Conservation (phyloP, 2,329 filamentous ascomycete species). For the Leptographium wingfieldii region DNA sequence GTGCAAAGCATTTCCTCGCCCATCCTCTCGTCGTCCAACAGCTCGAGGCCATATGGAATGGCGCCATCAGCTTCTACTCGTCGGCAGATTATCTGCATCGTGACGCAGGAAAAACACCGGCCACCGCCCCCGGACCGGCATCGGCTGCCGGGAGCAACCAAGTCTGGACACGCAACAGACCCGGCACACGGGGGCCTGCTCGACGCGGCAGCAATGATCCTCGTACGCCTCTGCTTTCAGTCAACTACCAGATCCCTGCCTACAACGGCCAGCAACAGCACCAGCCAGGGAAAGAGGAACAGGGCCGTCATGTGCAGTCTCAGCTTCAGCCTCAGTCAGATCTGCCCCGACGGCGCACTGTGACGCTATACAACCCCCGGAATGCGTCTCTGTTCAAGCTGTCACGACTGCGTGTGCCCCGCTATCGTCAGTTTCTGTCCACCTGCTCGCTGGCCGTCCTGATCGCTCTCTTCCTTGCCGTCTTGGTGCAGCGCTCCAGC, state of each 20-base stretch:
- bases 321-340: neutral
- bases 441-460: constrained; percentile 78
- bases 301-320: constrained; percentile 10
- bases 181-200: neutral
- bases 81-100: constrained; percentile 76
- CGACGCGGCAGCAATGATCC: constrained; percentile 22
- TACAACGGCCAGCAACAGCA: neutral
- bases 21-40: constrained; percentile 89
- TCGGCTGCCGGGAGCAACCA: constrained; percentile 4
- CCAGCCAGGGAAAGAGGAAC: constrained; percentile 16
- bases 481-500: constrained; percentile 61
- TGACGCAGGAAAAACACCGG: constrained; percentile 23
- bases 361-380: constrained; percentile 78
- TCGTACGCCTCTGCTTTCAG: constrained; percentile 38
- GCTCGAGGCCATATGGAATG: constrained; percentile 94
- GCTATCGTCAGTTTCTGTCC: constrained; percentile 82
- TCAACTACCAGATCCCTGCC: neutral
- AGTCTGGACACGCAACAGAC: too few relatives aligned
- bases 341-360: constrained; percentile 51
- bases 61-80: constrained; percentile 88
- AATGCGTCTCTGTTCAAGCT: constrained; percentile 87
- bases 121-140: constrained; percentile 10
- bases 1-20: constrained; percentile 82
- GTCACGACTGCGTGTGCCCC: constrained; percentile 77
- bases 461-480: constrained; percentile 73